phyloP scores from a whole-genome alignment of 2,329 filamentous ascomycete species.

The Aspergillus sp. region DNA sequence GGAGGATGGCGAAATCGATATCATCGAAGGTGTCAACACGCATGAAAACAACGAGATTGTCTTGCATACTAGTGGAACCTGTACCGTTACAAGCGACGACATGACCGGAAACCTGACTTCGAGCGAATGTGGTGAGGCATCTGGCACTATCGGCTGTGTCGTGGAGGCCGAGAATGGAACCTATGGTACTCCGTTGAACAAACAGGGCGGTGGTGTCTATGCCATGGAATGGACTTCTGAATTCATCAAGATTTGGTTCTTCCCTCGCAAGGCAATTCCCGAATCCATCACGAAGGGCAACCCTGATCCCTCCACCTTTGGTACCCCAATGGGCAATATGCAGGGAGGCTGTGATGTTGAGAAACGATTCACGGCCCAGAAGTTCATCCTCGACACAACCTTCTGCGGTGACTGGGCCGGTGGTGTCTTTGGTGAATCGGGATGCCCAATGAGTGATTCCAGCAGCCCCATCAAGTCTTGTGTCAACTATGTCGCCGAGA shows the following conservation, averaged over 20 bases:
- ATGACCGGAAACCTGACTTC: slow-evolving; percentile 48
- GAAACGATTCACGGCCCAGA: slow-evolving; percentile 35
- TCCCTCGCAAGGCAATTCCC: slow-evolving; percentile 42
- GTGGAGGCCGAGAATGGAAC: slow-evolving; percentile 34
- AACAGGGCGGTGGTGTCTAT: slow-evolving; percentile 44
- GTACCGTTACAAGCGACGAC: slow-evolving; percentile 38
- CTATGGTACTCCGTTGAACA: slow-evolving; percentile 54
- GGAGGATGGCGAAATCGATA: slow-evolving; percentile 45
- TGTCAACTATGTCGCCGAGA: slow-evolving; percentile 64
- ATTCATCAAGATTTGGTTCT: slow-evolving; percentile 50
- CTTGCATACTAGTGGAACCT: slow-evolving; percentile 44
- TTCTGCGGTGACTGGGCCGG: slow-evolving; percentile 56
- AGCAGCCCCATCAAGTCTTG: slow-evolving; percentile 62
- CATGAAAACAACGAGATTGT: slow-evolving; percentile 42
- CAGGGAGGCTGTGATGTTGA: slow-evolving; percentile 37
- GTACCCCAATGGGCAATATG: slow-evolving; percentile 42
- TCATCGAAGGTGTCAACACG: slow-evolving; percentile 49
- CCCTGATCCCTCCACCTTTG: slow-evolving; percentile 44
- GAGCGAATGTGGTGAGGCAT: slow-evolving; percentile 43
- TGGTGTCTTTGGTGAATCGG: slow-evolving; percentile 42
- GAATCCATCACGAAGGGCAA: slow-evolving; percentile 37
- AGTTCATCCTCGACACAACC: slow-evolving; percentile 47
- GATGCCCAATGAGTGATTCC: slow-evolving; percentile 55
- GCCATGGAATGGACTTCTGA: slow-evolving; percentile 45
- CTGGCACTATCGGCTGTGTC: slow-evolving; percentile 35